Percentiles rank a stretch among this genome's conserved stretches.
Evolutionary conservation across 1,139 yeast species (phyloP).

Genomic region (Diutina rugosa): DNA sequence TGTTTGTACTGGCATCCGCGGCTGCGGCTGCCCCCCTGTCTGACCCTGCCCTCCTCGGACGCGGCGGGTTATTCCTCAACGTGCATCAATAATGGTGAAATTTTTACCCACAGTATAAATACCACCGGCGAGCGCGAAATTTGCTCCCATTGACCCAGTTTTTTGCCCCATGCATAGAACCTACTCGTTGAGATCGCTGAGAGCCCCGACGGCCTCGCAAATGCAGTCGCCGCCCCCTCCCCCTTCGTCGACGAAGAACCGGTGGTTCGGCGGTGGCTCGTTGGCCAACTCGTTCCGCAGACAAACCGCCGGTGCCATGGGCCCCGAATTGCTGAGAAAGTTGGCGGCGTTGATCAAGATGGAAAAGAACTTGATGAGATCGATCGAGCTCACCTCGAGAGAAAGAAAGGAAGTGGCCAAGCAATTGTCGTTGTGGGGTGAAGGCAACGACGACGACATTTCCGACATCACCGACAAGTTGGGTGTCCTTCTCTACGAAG

Average conservation of each 20-base stretch:
- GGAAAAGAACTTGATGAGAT: conserved; percentile 93
- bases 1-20: background rate
- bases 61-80: background rate
- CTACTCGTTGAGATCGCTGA: conserved; percentile 83
- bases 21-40: background rate
- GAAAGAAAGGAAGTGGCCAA: conserved; percentile 96
- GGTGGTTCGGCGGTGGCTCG: conserved; percentile 86
- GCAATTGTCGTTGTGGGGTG: conserved; percentile 96
- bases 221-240: conserved; percentile 93
- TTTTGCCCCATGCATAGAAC: conserved; percentile 80
- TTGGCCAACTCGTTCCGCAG: conserved; percentile 73
- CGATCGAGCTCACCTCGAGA: conserved; percentile 84
- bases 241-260: conserved; percentile 69
- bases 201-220: conserved; percentile 97
- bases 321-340: conserved; percentile 90
- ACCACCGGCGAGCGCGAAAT: background rate
- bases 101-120: background rate
- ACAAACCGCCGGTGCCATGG: conserved; percentile 84
- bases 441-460: conserved; percentile 93
- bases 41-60: background rate
- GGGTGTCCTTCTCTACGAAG: conserved; percentile 90
- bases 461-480: conserved; percentile 94
- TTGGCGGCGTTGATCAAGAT: conserved; percentile 83
- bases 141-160: background rate
- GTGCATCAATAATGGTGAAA: background rate